Percentiles rank a stretch among this genome's conserved stretches.
Conservation (phyloP, 2,329 filamentous ascomycete species). For the Penicillium sp. region DNA sequence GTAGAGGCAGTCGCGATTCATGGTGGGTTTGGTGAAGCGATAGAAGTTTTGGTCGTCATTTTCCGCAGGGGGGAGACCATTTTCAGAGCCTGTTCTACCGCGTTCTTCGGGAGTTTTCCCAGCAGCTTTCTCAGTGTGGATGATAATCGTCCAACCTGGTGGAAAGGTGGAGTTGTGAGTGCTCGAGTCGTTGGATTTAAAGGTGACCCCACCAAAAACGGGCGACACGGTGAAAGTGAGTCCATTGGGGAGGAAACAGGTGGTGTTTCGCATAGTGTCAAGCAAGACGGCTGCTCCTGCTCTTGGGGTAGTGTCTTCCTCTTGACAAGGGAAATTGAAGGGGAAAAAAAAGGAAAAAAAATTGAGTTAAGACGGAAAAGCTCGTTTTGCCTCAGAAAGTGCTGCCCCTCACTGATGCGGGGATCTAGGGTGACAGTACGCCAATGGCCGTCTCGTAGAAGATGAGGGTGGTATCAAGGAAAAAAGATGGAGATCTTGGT, state of each 20-base stretch:
- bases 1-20: slow-evolving; percentile 77
- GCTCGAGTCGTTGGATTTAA: slow-evolving; percentile 77
- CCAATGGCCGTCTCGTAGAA: not conserved
- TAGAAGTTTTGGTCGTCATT: slow-evolving; percentile 32
- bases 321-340: too few species aligned
- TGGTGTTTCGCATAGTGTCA: slow-evolving; percentile 27
- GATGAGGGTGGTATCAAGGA: not conserved
- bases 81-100: slow-evolving; percentile 11
- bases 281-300: not conserved
- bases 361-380: not conserved
- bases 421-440: not conserved
- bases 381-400: not conserved
- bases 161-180: slow-evolving; percentile 65
- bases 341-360: not conserved
- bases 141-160: slow-evolving; percentile 83
- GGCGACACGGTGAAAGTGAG: slow-evolving; percentile 77
- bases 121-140: slow-evolving; percentile 62
- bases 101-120: slow-evolving; percentile 36
- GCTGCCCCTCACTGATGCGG: slow-evolving; percentile 11
- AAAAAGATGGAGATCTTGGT: too few species aligned
- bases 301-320: not conserved
- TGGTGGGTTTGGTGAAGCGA: slow-evolving; percentile 69
- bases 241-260: slow-evolving; percentile 74
- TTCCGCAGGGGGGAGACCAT: slow-evolving; percentile 13
- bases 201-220: slow-evolving; percentile 87